Evolutionary conservation across 306 rosid species (phyloP).

Genomic region (Carpinus viminea): DNA sequence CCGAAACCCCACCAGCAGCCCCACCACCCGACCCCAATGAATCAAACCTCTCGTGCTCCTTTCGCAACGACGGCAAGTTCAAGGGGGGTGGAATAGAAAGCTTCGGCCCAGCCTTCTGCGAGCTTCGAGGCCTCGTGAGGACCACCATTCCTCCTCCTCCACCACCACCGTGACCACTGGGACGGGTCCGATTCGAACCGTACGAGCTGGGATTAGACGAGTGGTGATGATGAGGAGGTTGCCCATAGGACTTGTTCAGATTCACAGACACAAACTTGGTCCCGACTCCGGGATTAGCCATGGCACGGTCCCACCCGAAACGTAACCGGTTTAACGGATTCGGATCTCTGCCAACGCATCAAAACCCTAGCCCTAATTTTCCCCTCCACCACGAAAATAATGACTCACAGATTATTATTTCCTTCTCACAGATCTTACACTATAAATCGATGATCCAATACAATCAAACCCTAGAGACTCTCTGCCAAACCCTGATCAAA

Average conservation of each 20-base stretch:
- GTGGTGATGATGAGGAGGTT: slow-evolving; percentile 51
- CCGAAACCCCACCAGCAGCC: slow-evolving; percentile 55
- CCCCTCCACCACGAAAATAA: slow-evolving; percentile 18
- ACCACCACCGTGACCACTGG: slow-evolving; percentile 43
- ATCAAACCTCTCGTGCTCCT: slow-evolving; percentile 89
- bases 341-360: slow-evolving; percentile 62
- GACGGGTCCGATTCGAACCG: slow-evolving; percentile 59
- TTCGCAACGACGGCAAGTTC: slow-evolving; percentile 86
- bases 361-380: slow-evolving; percentile 54
- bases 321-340: slow-evolving; percentile 44
- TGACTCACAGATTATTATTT: slow-evolving; percentile 12
- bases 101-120: slow-evolving; percentile 85
- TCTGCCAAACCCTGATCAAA: slow-evolving; percentile 38
- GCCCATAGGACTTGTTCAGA: slow-evolving; percentile 97
- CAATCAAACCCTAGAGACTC: slow-evolving; percentile 25
- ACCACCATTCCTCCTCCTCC: slow-evolving; percentile 83
- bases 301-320: slow-evolving; percentile 45
- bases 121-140: slow-evolving; percentile 87
- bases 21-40: slow-evolving; percentile 68
- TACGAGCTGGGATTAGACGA: slow-evolving; percentile 39
- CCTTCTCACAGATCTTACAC: slow-evolving; percentile 34
- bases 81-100: slow-evolving; percentile 99
- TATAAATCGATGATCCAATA: neutral
- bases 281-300: slow-evolving; percentile 91
- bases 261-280: slow-evolving; percentile 84